Conservation (phyloP, 2,329 filamentous ascomycete genomes). For the Aureobasidium sp. region DNA sequence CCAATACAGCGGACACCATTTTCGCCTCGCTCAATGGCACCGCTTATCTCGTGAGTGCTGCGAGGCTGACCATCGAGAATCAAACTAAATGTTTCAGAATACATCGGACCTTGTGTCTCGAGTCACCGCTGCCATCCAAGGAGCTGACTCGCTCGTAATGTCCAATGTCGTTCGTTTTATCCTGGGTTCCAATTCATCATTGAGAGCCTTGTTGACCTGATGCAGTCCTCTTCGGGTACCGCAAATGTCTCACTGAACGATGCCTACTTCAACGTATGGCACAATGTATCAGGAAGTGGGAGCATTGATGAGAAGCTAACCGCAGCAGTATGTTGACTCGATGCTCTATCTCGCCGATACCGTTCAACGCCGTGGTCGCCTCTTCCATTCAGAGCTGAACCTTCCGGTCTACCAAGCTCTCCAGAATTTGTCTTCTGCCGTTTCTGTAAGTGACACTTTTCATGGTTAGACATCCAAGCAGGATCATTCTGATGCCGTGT, state of each 20-base stretch:
- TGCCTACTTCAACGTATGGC: slow-evolving; percentile 16
- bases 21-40: slow-evolving; percentile 13
- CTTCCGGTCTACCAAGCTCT: slow-evolving; percentile 28
- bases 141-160: background rate
- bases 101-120: background rate
- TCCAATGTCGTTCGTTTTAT: background rate
- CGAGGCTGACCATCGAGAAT: background rate
- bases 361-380: slow-evolving; percentile 27
- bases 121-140: background rate
- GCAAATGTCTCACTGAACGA: background rate
- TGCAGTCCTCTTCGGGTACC: background rate
- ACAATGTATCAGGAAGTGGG: background rate
- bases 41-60: background rate
- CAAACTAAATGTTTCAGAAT: background rate
- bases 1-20: background rate
- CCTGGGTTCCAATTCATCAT: background rate
- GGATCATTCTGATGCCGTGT: background rate
- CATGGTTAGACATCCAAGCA: no score
- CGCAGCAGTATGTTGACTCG: slow-evolving; percentile 24
- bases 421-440: slow-evolving; percentile 24
- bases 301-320: slow-evolving; percentile 15
- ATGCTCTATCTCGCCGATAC: slow-evolving; percentile 25
- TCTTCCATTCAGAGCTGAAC: slow-evolving; percentile 34
- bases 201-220: background rate
- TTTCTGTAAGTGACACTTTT: slow-evolving; percentile 20